A percentile compares a stretch with the other conserved stretches of the same genome.
phyloP scores from a whole-genome alignment of 441 rosid genomes.

The Gossypium lobatum region DNA sequence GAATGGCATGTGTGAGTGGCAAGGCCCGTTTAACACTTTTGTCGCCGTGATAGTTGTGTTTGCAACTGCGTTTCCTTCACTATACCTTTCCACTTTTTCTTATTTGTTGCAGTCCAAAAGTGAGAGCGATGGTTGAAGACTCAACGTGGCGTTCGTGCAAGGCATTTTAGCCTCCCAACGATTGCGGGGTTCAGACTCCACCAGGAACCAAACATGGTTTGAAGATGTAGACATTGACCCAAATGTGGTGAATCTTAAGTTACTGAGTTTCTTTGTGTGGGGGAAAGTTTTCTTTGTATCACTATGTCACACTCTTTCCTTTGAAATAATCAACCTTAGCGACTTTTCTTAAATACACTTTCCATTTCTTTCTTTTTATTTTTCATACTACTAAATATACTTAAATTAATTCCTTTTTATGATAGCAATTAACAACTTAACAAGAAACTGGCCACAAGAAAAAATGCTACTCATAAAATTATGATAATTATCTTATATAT shows the following conservation, averaged over 20 bases:
- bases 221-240: neutral
- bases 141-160: neutral
- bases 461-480: too few relatives aligned
- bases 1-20: neutral
- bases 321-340: neutral
- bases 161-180: neutral
- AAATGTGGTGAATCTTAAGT: neutral
- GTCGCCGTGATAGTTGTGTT: neutral
- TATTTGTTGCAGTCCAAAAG: neutral
- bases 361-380: too few relatives aligned
- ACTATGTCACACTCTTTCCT: neutral
- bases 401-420: too few relatives aligned
- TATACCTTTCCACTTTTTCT: neutral
- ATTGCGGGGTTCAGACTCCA: slow-evolving; percentile 5
- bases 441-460: too few relatives aligned
- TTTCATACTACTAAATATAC: too few relatives aligned
- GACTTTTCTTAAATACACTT: too few relatives aligned
- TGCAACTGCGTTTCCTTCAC: neutral
- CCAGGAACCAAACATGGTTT: neutral
- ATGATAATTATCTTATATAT: too few relatives aligned
- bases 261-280: too few relatives aligned
- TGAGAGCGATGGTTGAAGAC: neutral
- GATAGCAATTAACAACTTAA: too few relatives aligned
- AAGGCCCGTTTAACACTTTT: neutral
- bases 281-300: too few relatives aligned